Conservation (phyloP, 2,329 filamentous ascomycete species). For the Xylariales sp. region DNA sequence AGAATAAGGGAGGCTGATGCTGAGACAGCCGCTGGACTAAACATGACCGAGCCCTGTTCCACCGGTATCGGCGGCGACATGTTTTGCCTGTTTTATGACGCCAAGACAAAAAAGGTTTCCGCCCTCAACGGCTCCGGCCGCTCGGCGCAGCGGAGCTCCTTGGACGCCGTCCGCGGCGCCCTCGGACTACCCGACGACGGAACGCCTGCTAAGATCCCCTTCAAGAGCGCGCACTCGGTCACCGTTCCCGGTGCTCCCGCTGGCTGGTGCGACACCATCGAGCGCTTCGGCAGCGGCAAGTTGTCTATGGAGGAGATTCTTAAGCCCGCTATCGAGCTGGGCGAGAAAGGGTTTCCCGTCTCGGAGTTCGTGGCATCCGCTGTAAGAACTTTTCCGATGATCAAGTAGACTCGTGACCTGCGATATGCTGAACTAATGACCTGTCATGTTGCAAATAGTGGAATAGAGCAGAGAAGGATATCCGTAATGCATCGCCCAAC, state of each 20-base stretch:
- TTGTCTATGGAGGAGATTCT: constrained; percentile 73
- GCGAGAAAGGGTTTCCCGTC: constrained; percentile 85
- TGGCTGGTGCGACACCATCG: constrained; percentile 87
- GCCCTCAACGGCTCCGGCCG: constrained; percentile 94
- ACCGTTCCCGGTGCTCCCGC: constrained; percentile 88
- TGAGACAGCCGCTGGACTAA: constrained; percentile 74
- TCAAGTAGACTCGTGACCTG: too few species aligned
- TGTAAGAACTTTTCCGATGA: constrained; percentile 54
- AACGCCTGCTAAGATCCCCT: constrained; percentile 61
- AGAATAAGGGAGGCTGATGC: too few species aligned
- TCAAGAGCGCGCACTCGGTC: constrained; percentile 71
- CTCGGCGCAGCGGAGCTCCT: constrained; percentile 62
- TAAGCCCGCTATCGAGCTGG: constrained; percentile 76
- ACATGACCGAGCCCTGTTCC: constrained; percentile 87
- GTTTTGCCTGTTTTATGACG: constrained; percentile 92
- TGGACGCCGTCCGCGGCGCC: constrained; percentile 66
- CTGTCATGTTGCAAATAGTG: constrained; percentile 58
- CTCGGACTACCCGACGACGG: constrained; percentile 62
- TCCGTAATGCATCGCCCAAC: constrained; percentile 78
- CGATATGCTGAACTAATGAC: not conserved
- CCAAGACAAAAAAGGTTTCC: constrained; percentile 73
- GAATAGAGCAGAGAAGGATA: constrained; percentile 55
- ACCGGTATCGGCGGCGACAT: constrained; percentile 97
- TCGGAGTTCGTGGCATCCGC: constrained; percentile 69
- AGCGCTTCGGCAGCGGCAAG: constrained; percentile 85